A percentile compares a stretch with the other conserved stretches of the same genome.
These are phyloP conservation scores for Pseudognaphalium luteoalbum DNA, from an alignment of 129 eudicot species.

Conservation along the genomic window DNA sequence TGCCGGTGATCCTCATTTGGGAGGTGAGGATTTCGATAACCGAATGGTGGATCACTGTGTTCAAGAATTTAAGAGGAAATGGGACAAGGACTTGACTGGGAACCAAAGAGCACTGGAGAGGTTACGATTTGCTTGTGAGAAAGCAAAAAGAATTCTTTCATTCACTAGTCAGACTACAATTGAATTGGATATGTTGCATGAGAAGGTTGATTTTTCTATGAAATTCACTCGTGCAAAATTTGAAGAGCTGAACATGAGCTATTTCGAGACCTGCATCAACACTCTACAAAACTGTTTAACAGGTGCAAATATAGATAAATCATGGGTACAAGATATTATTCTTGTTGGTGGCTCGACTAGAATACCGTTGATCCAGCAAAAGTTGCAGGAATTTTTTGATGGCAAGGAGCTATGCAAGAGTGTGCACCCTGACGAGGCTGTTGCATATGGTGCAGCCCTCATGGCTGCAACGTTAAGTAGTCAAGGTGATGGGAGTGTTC, in stretches of 20 bases:
- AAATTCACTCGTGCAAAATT: constrained; percentile 25
- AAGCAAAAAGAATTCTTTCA: constrained; percentile 23
- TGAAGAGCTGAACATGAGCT: constrained; percentile 20
- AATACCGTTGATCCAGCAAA: constrained; percentile 8
- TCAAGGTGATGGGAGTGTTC: neutral
- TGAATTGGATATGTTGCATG: constrained; percentile 21
- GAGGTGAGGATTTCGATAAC: constrained; percentile 27
- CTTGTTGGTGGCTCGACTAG: constrained; percentile 27
- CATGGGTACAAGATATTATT: constrained; percentile 9
- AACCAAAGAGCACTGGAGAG: constrained; percentile 19
- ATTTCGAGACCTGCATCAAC: neutral
- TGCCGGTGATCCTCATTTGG: constrained; percentile 25
- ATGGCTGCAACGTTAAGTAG: constrained; percentile 26
- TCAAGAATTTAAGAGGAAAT: constrained; percentile 6
- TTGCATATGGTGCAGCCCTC: constrained; percentile 25
- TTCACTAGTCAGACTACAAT: constrained; percentile 3
- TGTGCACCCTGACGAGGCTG: constrained; percentile 26
- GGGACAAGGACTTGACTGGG: constrained; percentile 14
- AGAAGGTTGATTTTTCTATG: constrained; percentile 27
- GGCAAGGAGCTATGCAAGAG: constrained; percentile 13
- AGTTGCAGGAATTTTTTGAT: constrained; percentile 2
- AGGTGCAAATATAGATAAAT: constrained; percentile 13
- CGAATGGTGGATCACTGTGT: constrained; percentile 18
- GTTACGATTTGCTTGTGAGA: constrained; percentile 23
- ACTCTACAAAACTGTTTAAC: constrained; percentile 7